Base-by-base conservation (phyloP, 129 eudicot genomes). In the Flaveria linearis region DNA sequence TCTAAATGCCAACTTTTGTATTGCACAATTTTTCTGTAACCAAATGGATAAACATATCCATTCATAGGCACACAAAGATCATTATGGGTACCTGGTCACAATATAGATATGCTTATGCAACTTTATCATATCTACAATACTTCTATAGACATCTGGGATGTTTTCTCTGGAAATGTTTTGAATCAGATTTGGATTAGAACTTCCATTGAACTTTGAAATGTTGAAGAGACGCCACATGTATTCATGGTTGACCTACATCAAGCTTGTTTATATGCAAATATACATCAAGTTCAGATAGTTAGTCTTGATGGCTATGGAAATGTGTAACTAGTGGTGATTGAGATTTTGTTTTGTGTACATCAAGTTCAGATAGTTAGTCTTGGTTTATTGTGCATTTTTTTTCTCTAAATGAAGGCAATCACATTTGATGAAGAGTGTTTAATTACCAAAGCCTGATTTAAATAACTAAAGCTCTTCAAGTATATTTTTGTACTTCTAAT, bases 1-100 rank as follows among this genome's bases (percentile, higher is more conserved):
- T 77, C 43, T 67, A 68, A 15, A 50, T 65, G 80, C 53, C 50
- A 30, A 36, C 55, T 55, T 16, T 30, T 63, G 23, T 17, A 28
- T 46, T 66, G 39, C 63, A n/a, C 16, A 14, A 50, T 33, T 66
- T 75, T 26, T 66, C 28, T 51, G 50, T 64, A 23, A 60, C 12
- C 18, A 16, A 50, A 66, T 20, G 52, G 80, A 61, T 25, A 49
- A 63, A 4, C 51, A 18, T 45, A 28, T 28, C 3, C 30, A 9
- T 65, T 76, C n/a, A n/a, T 74, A 15, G 30, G 22, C 11, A 52
- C 52, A 30, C 76, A 28, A 33, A 26, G 68, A 15, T 30, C 68
- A 63, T 26, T 43, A 63, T 33, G 11, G 63, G 20, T 23, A 65
- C 66, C 13, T 3, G 5, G 20, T 22, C 46, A 14, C 20, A 13